Evolutionary conservation across 345 rosid genomes (phyloP).

Genomic region (Syzygium jambos): DNA sequence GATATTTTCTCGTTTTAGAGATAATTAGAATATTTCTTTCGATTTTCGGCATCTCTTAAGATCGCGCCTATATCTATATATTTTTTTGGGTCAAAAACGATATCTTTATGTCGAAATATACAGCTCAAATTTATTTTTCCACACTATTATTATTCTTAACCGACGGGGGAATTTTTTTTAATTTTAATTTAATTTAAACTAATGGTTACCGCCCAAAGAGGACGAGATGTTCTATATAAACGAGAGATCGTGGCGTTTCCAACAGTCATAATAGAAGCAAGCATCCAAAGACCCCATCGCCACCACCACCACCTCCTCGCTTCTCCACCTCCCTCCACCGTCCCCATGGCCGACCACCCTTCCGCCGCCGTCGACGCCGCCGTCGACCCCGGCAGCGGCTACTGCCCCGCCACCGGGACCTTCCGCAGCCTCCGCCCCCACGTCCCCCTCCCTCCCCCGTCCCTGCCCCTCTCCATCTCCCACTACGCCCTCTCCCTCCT

Average conservation of each 20-base stretch:
- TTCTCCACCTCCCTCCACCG: not conserved
- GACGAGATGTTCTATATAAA: not conserved
- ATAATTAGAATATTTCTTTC: too few species aligned
- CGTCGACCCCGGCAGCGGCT: constrained; percentile 38
- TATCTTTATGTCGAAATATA: too few species aligned
- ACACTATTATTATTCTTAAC: too few species aligned
- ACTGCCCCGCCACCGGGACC: constrained; percentile 27
- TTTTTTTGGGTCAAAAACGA: too few species aligned
- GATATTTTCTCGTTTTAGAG: too few species aligned
- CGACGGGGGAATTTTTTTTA: not conserved
- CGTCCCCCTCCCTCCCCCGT: constrained; percentile 35
- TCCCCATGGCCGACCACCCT: not conserved
- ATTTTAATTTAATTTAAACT: not conserved
- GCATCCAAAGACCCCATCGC: not conserved
- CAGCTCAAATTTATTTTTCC: too few species aligned
- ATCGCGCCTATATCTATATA: too few species aligned
- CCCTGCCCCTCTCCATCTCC: constrained; percentile 44
- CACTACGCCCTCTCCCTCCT: constrained; percentile 44
- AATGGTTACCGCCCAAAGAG: not conserved
- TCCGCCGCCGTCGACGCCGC: not conserved
- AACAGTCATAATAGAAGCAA: not conserved
- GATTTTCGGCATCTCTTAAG: too few species aligned
- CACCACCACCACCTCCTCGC: not conserved
- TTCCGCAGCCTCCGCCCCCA: constrained; percentile 47
- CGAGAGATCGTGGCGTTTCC: not conserved